A percentile compares a stretch with the other conserved stretches of the same genome.
phyloP scores from a whole-genome alignment of 208 protist species.

The Leishmania major region DNA sequence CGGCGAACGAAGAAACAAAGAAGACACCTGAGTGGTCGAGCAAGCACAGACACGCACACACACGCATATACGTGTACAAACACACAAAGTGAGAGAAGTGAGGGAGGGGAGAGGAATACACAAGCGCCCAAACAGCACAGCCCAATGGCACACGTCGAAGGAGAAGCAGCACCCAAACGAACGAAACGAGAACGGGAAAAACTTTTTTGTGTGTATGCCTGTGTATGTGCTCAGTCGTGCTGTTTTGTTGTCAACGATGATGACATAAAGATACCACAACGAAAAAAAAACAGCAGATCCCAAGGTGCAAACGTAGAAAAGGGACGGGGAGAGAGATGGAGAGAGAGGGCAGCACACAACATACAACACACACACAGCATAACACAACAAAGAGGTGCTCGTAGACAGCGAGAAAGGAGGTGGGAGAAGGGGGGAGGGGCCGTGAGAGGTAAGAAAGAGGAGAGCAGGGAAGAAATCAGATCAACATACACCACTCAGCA shows the following conservation, averaged over 20 bases:
- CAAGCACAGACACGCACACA: no score
- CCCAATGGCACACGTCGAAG: no score
- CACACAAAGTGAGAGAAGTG: neutral
- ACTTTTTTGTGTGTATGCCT: no score
- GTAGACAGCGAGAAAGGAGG: neutral
- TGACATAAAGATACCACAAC: no score
- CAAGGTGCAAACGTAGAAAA: neutral
- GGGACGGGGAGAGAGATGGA: neutral
- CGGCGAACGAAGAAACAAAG: no score
- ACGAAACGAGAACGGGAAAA: no score
- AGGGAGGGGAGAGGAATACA: neutral
- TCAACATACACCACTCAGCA: neutral
- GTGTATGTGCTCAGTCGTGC: no score
- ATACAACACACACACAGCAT: neutral
- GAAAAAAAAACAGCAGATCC: neutral
- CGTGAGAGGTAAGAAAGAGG: neutral
- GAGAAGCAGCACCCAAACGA: no score
- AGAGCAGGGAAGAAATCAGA: conserved; percentile 1
- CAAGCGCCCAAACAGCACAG: neutral
- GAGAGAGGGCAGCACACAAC: neutral
- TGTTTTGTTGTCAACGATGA: no score
- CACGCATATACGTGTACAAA: no score
- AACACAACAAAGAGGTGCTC: neutral
- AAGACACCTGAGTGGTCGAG: neutral
- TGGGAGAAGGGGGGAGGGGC: neutral